phyloP scores from a whole-genome alignment of 306 rosid species.

The Fagus crenata region DNA sequence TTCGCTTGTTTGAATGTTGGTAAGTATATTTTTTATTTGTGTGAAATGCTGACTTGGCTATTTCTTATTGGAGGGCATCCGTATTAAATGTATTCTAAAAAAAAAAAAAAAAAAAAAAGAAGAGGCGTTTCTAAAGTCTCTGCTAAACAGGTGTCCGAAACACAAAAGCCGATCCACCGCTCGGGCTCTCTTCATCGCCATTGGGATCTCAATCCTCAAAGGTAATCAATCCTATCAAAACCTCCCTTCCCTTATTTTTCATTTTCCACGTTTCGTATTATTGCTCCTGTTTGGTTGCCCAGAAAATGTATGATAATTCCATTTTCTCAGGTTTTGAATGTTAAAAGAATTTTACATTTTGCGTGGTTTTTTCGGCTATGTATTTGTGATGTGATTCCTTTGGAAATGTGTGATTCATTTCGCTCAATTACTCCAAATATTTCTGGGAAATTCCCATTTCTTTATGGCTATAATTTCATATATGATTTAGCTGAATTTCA shows the following conservation, averaged over 20 bases:
- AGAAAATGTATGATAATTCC: not conserved
- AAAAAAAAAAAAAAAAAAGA: no score
- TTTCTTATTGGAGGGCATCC: no score
- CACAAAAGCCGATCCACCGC: not conserved
- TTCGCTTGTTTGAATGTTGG: no score
- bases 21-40: no score
- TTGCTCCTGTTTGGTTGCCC: not conserved
- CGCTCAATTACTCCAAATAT: not conserved
- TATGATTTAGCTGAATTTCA: not conserved
- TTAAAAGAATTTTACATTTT: not conserved
- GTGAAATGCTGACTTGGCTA: no score
- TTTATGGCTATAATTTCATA: not conserved
- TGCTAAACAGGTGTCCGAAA: not conserved
- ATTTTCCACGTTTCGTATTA: not conserved
- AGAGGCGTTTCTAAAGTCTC: no score
- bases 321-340: not conserved
- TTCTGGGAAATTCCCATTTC: not conserved
- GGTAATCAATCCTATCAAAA: not conserved
- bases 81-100: no score
- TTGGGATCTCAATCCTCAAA: not conserved
- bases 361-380: not conserved
- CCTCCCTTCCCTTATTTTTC: not conserved
- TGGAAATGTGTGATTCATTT: not conserved
- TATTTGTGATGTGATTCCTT: not conserved
- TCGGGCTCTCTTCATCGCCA: not conserved